Base-by-base conservation (phyloP, 495 filamentous ascomycete genomes). In the Penicillium argentinense region DNA sequence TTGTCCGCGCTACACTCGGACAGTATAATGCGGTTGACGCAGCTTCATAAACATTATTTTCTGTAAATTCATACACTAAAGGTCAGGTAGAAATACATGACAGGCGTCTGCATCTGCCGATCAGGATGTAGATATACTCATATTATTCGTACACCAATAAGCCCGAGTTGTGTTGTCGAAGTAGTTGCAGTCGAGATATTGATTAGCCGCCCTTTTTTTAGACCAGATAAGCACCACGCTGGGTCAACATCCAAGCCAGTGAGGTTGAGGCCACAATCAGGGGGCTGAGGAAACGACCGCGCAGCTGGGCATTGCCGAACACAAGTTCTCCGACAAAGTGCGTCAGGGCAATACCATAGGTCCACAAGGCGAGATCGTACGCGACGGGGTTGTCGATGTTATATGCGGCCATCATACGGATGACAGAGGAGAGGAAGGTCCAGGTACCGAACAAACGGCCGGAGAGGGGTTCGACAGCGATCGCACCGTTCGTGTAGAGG, bases 361-460 rank as follows among this genome's bases (percentile, higher is more conserved):
- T 91, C 79, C 77, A 86, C 26, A 91, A 54, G 12, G 84, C 86
- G 24, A 97, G 70, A 53, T 93, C 76, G 58, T 96, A 98, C 8
- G 87, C 63, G 24, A 71, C 69, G 2, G 81, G 73, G 42, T 86
- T 80, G 28, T 78, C 69, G 46, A 96, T 85, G 64, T 96, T 74
- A 74, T 96, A 97, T 19, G 87, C 87, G 8, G 89, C 88, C 56
- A 93, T 95, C 51, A 91, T 59, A 22, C 93, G 82, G 38, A 97
- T 75, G 25, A 96, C 67, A 25, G 79, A 72, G 9, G 84, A 78
- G 39, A 96, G 64, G 51, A 92, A 77, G 0, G 91, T 97, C 82
- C 90, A 99, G 46, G 89, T 95, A 30, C 89, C 95, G 62, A 97
- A 97, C 8, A 88, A 80, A 41, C 93, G 86, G 5, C 86, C 82